Evolutionary conservation across 352 stramenopile species (phyloP), one percentile per base, ranked within the genome.

Genomic region (Pseudoperonospora humuli): DNA sequence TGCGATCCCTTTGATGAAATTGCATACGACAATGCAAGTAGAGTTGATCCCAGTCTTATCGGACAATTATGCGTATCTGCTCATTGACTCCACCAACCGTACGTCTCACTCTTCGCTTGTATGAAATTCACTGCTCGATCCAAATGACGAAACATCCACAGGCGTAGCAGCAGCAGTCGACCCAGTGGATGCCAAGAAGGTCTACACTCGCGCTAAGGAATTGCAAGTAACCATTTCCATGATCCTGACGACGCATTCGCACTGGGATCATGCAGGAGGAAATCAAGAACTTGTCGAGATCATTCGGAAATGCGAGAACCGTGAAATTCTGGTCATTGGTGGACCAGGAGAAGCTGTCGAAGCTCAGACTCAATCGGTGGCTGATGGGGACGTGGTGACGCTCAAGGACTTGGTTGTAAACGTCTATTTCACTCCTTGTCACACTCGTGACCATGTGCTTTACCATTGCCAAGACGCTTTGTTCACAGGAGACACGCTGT

Each of bases 1-100:
- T n/a, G n/a, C n/a, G n/a, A n/a, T n/a, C n/a, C n/a, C n/a, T n/a
- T n/a, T n/a, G n/a, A n/a, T n/a, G n/a, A n/a, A n/a, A n/a, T n/a
- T n/a, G n/a, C n/a, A n/a, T n/a, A 38, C 45, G 20, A 8, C 13
- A 27, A 86, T 85, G 70, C 59, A 89, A 28, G 63, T 95, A 26
- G 69, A 91, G 10, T 63, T 71, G 3, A 65, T 96, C 8, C 81
- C 86, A 27, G 77, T 96, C 34, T 65, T 96, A 23, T 70, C 64
- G 4, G 89, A 97, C 67, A 97, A 97, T 64, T 97, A 96, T 57
- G 68, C 81, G 32, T 97, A 97, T 56, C 61, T 97, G 26, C 57
- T 92, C 15, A 83, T 92, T 27, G 77, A 92, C 59, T 46, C 58
- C 1, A 37, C 13, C 5, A 51, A 52, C 14, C 50, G 76, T 83